Evolutionary conservation across 192 early-diverging fungal genomes (phyloP), one percentile per base, ranked within the genome.

Genomic region (Gaertneriomyces sp.): DNA sequence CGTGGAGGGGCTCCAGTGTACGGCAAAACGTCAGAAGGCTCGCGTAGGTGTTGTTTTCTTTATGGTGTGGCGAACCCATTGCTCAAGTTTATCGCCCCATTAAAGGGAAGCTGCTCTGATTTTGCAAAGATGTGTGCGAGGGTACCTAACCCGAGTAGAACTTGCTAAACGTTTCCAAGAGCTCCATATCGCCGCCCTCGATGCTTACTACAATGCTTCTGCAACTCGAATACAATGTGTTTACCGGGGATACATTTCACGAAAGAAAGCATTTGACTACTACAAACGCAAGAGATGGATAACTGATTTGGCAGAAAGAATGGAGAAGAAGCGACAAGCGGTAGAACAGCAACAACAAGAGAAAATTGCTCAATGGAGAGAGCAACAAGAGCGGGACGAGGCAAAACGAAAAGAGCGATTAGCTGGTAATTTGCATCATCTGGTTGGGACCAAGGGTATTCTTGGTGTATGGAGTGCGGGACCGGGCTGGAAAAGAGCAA

Each of bases 211-310:
- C 11, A 19, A 16, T 9, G 11, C n/a, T 56, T 25, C 53, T 65
- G 42, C 7, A 40, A 9, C 17, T 58, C 57, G 25, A 57, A 16
- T 38, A 51, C 20, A 17, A 57, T 25, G 9, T 54, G 79, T 76
- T 49, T 82, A 77, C 77, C 53, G 73, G 17, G 80, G 76, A 8
- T 82, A 74, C 63, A 20, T 53, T 40, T 66, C 41, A 11, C 63
- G 80, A 5, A 78, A 80, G 58, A 33, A 63, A 47, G 69, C 60
- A 6, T 79, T 79, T 44, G 67, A 82, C 56, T 82, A 64, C 58
- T 65, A 73, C 58, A 38, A 38, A 20, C 74, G 80, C 4, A 79
- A 77, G 43, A 42, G 16, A 5, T 77, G 74, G 61, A 69, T 82
- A 14, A 7, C 72, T 46, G 49, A 53, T 54, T 33, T 45, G 51